Evolutionary conservation across 1,284 basidiomycete species (phyloP).

Genomic region (Ustilago hordei): DNA sequence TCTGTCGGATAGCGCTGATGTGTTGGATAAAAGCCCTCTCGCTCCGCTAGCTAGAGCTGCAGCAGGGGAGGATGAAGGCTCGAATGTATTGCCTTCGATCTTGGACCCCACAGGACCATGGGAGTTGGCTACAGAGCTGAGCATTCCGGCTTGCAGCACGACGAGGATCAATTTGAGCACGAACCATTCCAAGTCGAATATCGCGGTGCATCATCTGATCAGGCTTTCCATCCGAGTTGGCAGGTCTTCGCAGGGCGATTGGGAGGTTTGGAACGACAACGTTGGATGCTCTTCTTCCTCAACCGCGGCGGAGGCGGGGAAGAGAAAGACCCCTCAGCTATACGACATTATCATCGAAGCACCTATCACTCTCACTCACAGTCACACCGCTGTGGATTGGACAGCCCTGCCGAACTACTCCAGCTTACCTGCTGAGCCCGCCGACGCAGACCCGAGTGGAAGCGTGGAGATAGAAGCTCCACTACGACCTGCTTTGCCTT

Average conservation of each 20-base stretch:
- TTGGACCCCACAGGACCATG: slow-evolving; percentile 74
- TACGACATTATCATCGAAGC: slow-evolving; percentile 92
- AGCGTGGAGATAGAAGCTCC: slow-evolving; percentile 20
- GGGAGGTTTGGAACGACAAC: slow-evolving; percentile 15
- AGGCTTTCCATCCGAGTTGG: slow-evolving; percentile 88
- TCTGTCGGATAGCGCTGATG: slow-evolving; percentile 72
- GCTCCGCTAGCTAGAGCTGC: slow-evolving; percentile 64
- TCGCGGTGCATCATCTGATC: slow-evolving; percentile 81
- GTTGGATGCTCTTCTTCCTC: neutral
- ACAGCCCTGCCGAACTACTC: slow-evolving; percentile 64
- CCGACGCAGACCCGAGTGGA: slow-evolving; percentile 5
- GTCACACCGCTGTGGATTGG: slow-evolving; percentile 65
- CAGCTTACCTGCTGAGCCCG: slow-evolving; percentile 42
- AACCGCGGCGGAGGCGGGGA: slow-evolving; percentile 7
- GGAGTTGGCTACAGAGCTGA: slow-evolving; percentile 71
- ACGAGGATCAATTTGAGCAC: slow-evolving; percentile 81
- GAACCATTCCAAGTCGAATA: slow-evolving; percentile 83
- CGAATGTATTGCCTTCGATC: slow-evolving; percentile 63
- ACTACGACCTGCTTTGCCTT: slow-evolving; percentile 30
- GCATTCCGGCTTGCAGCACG: slow-evolving; percentile 63
- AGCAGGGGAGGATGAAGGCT: slow-evolving; percentile 46
- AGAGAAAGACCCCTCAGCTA: slow-evolving; percentile 33
- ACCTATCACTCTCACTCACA: slow-evolving; percentile 74
- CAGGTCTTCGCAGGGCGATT: slow-evolving; percentile 65
- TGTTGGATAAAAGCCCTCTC: slow-evolving; percentile 71